Conservation (phyloP, 2,329 filamentous ascomycete genomes). For the Madurella mycetomatis region DNA sequence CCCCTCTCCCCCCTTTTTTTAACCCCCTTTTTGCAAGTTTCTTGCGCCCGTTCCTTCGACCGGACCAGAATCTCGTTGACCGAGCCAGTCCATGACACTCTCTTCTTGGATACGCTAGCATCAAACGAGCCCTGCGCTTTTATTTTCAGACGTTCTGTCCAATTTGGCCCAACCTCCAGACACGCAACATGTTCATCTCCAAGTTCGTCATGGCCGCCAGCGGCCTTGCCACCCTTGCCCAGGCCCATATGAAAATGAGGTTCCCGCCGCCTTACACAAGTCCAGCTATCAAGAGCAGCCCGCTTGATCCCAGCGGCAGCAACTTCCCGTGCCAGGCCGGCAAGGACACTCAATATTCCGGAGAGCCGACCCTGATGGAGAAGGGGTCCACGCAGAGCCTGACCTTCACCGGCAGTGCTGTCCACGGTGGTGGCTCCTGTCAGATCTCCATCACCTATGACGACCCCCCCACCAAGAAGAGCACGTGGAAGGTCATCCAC, state of each 20-base stretch:
- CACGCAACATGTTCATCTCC: constrained; percentile 46
- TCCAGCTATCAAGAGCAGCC: constrained; percentile 50
- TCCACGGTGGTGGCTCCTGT: constrained; percentile 89
- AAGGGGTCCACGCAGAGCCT: constrained; percentile 61
- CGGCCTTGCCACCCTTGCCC: constrained; percentile 56
- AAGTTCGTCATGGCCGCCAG: constrained; percentile 45
- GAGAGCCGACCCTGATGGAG: constrained; percentile 54
- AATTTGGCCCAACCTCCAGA: not conserved
- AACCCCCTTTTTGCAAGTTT: constrained; percentile 14
- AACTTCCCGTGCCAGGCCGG: constrained; percentile 82
- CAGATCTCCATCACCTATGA: constrained; percentile 86
- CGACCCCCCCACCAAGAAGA: constrained; percentile 57
- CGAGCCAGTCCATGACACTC: constrained; percentile 23
- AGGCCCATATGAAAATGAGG: constrained; percentile 73
- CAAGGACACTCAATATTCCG: constrained; percentile 39
- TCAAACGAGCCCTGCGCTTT: constrained; percentile 25
- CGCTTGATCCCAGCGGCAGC: constrained; percentile 54
- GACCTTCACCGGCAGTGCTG: constrained; percentile 64
- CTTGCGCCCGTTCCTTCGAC: constrained; percentile 2
- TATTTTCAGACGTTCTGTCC: constrained; percentile 40
- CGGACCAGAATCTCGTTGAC: constrained; percentile 24
- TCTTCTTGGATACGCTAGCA: constrained; percentile 22
- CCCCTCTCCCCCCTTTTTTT: constrained; percentile 30
- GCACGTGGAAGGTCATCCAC: constrained; percentile 83
- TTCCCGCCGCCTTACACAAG: constrained; percentile 60